These are phyloP conservation scores for Colletotrichum viniferum DNA, from an alignment of 2,329 filamentous ascomycete genomes.

Conservation along the genomic window DNA sequence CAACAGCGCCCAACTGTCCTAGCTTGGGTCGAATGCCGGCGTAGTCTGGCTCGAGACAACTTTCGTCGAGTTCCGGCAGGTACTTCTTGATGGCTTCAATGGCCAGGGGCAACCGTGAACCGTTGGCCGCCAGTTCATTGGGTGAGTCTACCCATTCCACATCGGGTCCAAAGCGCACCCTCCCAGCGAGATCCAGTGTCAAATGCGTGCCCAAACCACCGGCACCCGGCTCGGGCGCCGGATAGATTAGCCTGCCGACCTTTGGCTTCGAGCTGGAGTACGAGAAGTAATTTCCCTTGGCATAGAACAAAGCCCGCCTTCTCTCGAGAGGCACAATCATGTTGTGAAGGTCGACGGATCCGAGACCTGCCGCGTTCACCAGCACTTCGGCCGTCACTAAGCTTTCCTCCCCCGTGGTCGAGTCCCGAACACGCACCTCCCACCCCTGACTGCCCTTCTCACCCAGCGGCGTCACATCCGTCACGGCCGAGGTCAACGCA, in stretches of 20 bases:
- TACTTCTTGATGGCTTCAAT: conserved; percentile 79
- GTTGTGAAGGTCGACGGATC: conserved; percentile 79
- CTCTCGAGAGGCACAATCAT: conserved; percentile 69
- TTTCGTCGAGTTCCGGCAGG: conserved; percentile 73
- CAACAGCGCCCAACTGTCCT: conserved; percentile 61
- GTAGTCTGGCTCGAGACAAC: conserved; percentile 78
- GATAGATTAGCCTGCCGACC: conserved; percentile 81
- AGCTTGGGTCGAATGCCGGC: conserved; percentile 92
- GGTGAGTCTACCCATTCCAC: conserved; percentile 87
- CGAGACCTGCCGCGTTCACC: conserved; percentile 85
- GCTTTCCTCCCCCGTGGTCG: conserved; percentile 48
- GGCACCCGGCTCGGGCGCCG: conserved; percentile 79
- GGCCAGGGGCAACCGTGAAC: conserved; percentile 66
- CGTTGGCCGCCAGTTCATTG: conserved; percentile 71
- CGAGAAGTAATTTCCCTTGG: conserved; percentile 95
- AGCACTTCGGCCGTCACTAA: conserved; percentile 76
- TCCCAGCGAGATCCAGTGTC: conserved; percentile 84
- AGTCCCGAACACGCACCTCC: conserved; percentile 63
- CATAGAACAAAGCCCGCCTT: conserved; percentile 73
- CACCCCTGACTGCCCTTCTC: conserved; percentile 66
- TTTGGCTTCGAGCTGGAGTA: conserved; percentile 69
- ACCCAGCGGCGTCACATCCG: conserved; percentile 56
- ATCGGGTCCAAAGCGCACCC: conserved; percentile 91
- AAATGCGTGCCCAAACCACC: conserved; percentile 91
- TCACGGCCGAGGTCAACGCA: conserved; percentile 72